Evolutionary conservation across 176 grass and related monocot genomes (phyloP).

Genomic region (Stipa capillata): DNA sequence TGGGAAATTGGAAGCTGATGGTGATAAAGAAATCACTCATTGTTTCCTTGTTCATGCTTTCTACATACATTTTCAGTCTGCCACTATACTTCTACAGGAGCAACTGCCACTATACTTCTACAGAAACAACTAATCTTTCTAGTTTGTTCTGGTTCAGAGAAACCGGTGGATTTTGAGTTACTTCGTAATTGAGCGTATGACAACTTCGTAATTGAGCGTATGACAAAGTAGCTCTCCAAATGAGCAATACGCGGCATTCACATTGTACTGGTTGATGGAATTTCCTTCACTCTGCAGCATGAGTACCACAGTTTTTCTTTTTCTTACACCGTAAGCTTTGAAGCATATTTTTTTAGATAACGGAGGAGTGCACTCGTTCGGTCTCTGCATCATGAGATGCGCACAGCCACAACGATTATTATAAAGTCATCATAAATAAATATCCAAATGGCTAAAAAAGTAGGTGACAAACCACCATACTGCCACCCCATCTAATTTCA

Average conservation of each 20-base stretch:
- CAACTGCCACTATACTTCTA: background rate
- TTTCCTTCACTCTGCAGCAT: background rate
- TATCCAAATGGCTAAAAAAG: too few relatives aligned
- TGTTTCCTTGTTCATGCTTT: background rate
- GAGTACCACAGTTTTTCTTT: background rate
- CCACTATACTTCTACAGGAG: background rate
- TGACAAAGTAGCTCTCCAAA: background rate
- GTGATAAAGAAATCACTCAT: background rate
- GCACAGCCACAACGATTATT: too few relatives aligned
- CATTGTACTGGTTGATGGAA: background rate
- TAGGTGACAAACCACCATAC: too few relatives aligned
- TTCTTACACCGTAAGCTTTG: too few relatives aligned
- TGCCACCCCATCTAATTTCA: too few relatives aligned
- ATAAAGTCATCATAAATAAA: too few relatives aligned
- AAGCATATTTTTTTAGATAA: too few relatives aligned
- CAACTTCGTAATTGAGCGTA: too few relatives aligned
- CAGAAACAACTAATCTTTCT: too few relatives aligned
- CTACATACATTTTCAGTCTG: background rate
- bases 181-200: too few relatives aligned
- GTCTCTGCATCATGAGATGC: too few relatives aligned
- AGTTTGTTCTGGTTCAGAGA: background rate
- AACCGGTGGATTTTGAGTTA: background rate
- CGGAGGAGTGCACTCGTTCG: too few relatives aligned
- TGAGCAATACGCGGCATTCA: background rate
- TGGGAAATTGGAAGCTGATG: background rate